phyloP scores from a whole-genome alignment of 2,329 filamentous ascomycete genomes.

The Penicillium glabrum region DNA sequence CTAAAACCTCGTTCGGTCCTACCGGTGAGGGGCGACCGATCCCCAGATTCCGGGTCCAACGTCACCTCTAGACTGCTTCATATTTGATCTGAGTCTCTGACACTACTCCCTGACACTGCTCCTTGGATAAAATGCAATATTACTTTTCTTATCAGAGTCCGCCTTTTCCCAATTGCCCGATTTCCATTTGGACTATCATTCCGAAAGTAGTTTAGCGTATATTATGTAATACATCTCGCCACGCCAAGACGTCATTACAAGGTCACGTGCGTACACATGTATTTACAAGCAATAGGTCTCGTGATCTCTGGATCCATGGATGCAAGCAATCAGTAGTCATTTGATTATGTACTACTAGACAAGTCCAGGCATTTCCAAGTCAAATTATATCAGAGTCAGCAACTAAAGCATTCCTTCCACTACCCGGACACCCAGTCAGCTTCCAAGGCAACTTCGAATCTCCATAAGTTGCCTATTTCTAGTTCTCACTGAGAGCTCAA shows the following conservation, averaged over 20 bases:
- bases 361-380: too few relatives aligned
- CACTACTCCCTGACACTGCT: background rate
- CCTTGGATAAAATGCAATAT: background rate
- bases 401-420: background rate
- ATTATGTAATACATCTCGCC: background rate
- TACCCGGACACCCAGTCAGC: background rate
- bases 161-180: background rate
- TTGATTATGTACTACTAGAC: too few relatives aligned
- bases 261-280: too few relatives aligned
- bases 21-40: conserved; percentile 20
- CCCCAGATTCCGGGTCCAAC: background rate
- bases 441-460: too few relatives aligned
- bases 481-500: background rate
- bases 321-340: too few relatives aligned
- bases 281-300: too few relatives aligned
- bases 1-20: conserved; percentile 21
- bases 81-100: background rate
- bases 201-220: background rate
- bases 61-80: background rate
- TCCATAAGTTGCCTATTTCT: too few relatives aligned
- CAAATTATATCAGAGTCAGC: too few relatives aligned
- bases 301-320: too few relatives aligned
- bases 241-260: background rate
- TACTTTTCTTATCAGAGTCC: background rate
- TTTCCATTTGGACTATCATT: background rate